Evolutionary conservation across 305 asterid species (phyloP), one percentile per base, ranked within the genome.

Genomic region (Rubia peregrina): DNA sequence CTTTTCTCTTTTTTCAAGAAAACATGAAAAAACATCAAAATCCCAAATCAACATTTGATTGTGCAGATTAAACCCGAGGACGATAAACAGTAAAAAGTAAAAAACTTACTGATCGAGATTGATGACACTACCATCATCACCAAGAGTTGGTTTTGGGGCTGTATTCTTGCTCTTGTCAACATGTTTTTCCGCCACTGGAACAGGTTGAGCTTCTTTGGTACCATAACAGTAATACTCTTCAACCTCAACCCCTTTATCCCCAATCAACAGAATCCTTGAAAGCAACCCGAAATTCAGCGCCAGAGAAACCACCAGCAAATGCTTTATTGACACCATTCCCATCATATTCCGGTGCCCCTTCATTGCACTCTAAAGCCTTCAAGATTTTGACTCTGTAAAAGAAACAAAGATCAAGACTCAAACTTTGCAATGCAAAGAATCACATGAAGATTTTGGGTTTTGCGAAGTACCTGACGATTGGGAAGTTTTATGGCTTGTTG

Each of bases 51-150:
- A 42, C 2, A 60, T 70, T 56, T 16, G 53, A 48, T 48, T 14
- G 5, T 0, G 17, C 19, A 12, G 55, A 48, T 48, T 13, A 51
- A 51, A 51, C 5, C 5, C n/a, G 59, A 51, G 30, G 14, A 26
- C 26, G 49, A 55, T 40, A 48, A 70, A 71, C 21, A 6, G 21
- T 49, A 49, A 9, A 59, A 17, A 41, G 19, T 10, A 0, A 0
- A 41, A 61, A 0, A 89, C 98, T 89, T 79, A 92, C 98, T 90
- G 98, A 77, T 92, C 98, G 68, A 92, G 85, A 76, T 92, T 86
- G 71, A 92, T 90, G 14, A 69, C 48, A 17, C 72, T 43, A 0
- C 73, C 69, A 71, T 79, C 89, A 69, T 48, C 79, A 21, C 71
- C 70, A 51, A 76, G 77, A 33, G 67, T 60, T 21, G 82, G 65